These are phyloP conservation scores for Aspergillus fijiensis DNA, from an alignment of 2,329 filamentous ascomycete genomes.

Conservation along the genomic window DNA sequence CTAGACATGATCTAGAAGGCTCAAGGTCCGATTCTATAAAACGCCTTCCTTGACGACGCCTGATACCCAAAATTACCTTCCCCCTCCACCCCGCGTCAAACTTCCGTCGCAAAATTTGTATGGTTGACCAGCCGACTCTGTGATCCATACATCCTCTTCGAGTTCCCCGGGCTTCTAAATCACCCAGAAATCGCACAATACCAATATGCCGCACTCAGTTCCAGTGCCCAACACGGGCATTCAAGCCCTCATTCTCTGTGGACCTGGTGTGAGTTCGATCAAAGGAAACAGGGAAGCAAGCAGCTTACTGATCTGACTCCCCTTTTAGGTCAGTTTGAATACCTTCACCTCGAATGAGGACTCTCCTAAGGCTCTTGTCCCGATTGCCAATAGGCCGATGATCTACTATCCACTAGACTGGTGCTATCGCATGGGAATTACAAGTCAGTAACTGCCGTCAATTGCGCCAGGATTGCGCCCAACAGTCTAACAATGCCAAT, in stretches of 20 bases:
- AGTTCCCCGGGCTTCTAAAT: not conserved
- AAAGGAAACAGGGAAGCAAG: not conserved
- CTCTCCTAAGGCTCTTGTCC: constrained; percentile 50
- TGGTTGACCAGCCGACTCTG: not conserved
- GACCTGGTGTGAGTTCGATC: constrained; percentile 38
- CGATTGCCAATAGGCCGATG: constrained; percentile 52
- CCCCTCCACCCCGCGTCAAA: not conserved
- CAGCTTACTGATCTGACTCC: not conserved
- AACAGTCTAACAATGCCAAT: constrained; percentile 5
- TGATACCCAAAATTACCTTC: not conserved
- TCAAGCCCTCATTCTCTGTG: constrained; percentile 50
- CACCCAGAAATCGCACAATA: not conserved
- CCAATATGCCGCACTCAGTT: constrained; percentile 31
- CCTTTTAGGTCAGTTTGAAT: constrained; percentile 41
- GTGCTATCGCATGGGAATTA: constrained; percentile 51
- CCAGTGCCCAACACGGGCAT: constrained; percentile 58
- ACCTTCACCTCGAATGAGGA: constrained; percentile 53
- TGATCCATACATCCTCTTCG: not conserved
- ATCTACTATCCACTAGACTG: constrained; percentile 51
- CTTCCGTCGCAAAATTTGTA: not conserved
- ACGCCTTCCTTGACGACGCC: not conserved
- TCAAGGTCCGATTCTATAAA: not conserved
- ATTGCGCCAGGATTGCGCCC: not conserved
- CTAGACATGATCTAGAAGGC: not conserved
- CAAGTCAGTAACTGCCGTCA: constrained; percentile 32